phyloP scores from a whole-genome alignment of 257 asterid species.

The Schizonepeta tenuifolia region DNA sequence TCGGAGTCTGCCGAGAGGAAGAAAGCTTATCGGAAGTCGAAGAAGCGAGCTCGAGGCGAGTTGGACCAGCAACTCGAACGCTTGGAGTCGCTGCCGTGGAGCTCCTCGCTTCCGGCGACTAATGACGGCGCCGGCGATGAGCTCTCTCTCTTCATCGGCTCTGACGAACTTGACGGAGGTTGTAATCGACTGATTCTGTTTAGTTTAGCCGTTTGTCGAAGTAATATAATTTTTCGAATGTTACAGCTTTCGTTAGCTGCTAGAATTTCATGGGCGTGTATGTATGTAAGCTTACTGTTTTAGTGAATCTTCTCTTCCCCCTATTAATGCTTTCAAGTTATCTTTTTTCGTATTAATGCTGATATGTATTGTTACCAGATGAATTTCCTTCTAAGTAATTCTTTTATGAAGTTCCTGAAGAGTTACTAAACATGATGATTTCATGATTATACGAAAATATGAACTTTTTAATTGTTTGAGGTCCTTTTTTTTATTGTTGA shows the following conservation, averaged over 20 bases:
- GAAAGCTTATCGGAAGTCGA: constrained; percentile 45
- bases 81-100: constrained; percentile 74
- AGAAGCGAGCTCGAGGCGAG: constrained; percentile 57
- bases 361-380: not conserved
- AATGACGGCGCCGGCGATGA: constrained; percentile 49
- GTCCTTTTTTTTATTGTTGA: not conserved
- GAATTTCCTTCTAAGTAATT: not conserved
- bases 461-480: not conserved
- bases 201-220: not conserved
- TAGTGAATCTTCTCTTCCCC: no score
- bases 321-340: not conserved
- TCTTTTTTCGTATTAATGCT: constrained; percentile 10
- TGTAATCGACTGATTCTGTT: not conserved
- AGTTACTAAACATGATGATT: not conserved
- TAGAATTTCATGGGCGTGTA: not conserved
- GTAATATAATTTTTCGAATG: not conserved
- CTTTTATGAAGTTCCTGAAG: not conserved
- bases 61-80: constrained; percentile 54
- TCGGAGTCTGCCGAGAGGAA: constrained; percentile 46
- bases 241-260: not conserved
- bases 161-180: constrained; percentile 91
- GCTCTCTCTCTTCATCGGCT: constrained; percentile 63
- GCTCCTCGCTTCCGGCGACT: constrained; percentile 50
- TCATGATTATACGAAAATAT: constrained; percentile 3
- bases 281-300: not conserved